A percentile compares a stretch with the other conserved stretches of the same genome.
phyloP scores from a whole-genome alignment of 352 stramenopile species.

The Pseudoperonospora humuli region DNA sequence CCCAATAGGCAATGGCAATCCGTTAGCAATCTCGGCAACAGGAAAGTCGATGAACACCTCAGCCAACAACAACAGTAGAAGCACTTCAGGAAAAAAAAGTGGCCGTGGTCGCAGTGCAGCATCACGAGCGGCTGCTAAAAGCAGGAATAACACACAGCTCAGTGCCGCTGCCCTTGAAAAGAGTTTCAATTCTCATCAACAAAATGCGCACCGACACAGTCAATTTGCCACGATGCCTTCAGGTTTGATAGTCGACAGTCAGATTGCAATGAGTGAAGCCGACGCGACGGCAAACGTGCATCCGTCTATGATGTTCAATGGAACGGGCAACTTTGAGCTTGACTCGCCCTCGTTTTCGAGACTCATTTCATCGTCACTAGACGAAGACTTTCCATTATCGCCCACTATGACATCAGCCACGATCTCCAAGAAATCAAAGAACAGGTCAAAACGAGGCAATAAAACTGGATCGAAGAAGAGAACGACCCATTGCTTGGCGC shows the following conservation, averaged over 20 bases:
- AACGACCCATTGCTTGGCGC: conserved; percentile 35
- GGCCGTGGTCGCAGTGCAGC: conserved; percentile 21
- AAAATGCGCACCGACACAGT: conserved; percentile 23
- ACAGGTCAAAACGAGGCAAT: conserved; percentile 19
- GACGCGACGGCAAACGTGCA: conserved; percentile 19
- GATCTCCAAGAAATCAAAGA: conserved; percentile 30
- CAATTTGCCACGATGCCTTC: conserved; percentile 26
- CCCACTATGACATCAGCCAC: too few species aligned
- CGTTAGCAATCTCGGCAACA: conserved; percentile 1
- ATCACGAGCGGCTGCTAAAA: conserved; percentile 9
- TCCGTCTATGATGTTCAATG: conserved; percentile 47
- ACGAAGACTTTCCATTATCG: conserved; percentile 12
- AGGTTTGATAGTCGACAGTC: conserved; percentile 22
- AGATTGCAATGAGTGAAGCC: conserved; percentile 20
- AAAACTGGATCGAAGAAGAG: conserved; percentile 47
- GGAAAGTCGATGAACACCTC: background rate
- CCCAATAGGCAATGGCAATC: conserved; percentile 25
- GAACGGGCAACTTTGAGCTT: conserved; percentile 58
- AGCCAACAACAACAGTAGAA: conserved; percentile 13
- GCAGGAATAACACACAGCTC: conserved; percentile 7
- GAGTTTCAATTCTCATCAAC: conserved; percentile 26
- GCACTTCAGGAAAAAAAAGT: conserved; percentile 15
- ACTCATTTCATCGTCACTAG: conserved; percentile 29
- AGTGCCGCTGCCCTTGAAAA: conserved; percentile 24
- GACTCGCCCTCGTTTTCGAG: conserved; percentile 57